These are phyloP conservation scores for Penicillium daleae DNA, from an alignment of 495 filamentous ascomycete species.

Conservation along the genomic window DNA sequence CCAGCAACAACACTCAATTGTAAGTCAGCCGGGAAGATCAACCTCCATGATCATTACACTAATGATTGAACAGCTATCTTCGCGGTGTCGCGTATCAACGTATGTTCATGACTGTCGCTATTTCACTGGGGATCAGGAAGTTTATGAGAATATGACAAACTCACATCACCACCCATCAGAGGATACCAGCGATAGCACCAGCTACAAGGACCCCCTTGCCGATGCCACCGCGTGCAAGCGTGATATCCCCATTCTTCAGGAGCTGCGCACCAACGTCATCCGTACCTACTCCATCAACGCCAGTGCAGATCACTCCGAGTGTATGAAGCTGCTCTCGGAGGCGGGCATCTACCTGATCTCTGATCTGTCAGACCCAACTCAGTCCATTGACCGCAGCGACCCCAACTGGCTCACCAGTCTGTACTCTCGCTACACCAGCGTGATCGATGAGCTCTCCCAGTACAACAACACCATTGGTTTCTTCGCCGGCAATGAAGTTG, in stretches of 20 bases:
- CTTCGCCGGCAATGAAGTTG: conserved; percentile 97
- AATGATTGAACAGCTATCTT: conserved; percentile 58
- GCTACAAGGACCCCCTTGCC: conserved; percentile 71
- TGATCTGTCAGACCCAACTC: conserved; percentile 77
- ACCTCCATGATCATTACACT: conserved; percentile 9
- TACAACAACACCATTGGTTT: conserved; percentile 93
- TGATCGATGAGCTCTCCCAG: conserved; percentile 76
- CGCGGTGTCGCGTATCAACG: conserved; percentile 89
- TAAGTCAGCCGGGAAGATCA: conserved; percentile 37
- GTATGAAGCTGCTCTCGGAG: conserved; percentile 81
- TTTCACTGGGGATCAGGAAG: not conserved
- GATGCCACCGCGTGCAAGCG: conserved; percentile 70
- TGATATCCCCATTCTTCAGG: conserved; percentile 78
- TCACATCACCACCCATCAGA: conserved; percentile 34
- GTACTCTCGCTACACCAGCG: conserved; percentile 77
- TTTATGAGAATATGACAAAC: not conserved
- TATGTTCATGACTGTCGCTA: conserved; percentile 30
- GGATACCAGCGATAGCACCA: conserved; percentile 40
- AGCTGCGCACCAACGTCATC: conserved; percentile 84
- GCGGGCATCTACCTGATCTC: conserved; percentile 94
- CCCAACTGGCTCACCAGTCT: conserved; percentile 77
- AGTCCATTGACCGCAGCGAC: conserved; percentile 81
- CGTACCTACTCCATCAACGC: conserved; percentile 93
- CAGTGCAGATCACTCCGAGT: conserved; percentile 71
- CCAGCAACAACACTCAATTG: conserved; percentile 78